Evolutionary conservation across 2,329 filamentous ascomycete species (phyloP).

Genomic region (Aspergillus eucalypticola): DNA sequence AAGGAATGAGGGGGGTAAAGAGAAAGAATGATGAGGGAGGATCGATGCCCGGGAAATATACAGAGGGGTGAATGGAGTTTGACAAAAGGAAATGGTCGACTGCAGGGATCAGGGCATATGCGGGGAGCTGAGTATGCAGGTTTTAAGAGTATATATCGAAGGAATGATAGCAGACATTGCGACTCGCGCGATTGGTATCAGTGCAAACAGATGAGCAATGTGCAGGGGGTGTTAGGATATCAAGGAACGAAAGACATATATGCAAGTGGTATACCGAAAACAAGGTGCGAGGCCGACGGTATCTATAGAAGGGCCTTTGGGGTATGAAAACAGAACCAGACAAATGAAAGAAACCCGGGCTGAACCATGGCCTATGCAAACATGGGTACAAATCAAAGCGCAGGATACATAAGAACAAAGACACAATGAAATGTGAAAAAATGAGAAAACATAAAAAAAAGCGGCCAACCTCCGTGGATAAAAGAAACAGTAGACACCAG

Average conservation of each 20-base stretch:
- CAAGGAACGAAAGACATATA: constrained; percentile 21
- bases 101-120: constrained; percentile 12
- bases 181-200: constrained; percentile 38
- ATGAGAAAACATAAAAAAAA: constrained; percentile 20
- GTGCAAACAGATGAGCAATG: constrained; percentile 19
- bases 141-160: constrained; percentile 19
- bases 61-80: constrained; percentile 17
- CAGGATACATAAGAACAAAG: constrained; percentile 10
- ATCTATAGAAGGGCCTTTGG: constrained; percentile 42
- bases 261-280: constrained; percentile 28
- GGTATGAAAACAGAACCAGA: constrained; percentile 40
- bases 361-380: constrained; percentile 25
- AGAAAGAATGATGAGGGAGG: constrained; percentile 14
- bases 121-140: constrained; percentile 3
- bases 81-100: constrained; percentile 25
- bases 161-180: constrained; percentile 31
- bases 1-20: constrained; percentile 24
- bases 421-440: constrained; percentile 13
- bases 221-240: constrained; percentile 22
- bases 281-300: constrained; percentile 36
- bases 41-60: constrained; percentile 15
- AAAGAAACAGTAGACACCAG: constrained; percentile 26
- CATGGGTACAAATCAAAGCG: constrained; percentile 19
- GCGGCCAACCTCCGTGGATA: constrained; percentile 22
- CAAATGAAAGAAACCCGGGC: constrained; percentile 26